These are phyloP conservation scores for Oidiodendron maius DNA, from an alignment of 495 filamentous ascomycete genomes.

Conservation along the genomic window DNA sequence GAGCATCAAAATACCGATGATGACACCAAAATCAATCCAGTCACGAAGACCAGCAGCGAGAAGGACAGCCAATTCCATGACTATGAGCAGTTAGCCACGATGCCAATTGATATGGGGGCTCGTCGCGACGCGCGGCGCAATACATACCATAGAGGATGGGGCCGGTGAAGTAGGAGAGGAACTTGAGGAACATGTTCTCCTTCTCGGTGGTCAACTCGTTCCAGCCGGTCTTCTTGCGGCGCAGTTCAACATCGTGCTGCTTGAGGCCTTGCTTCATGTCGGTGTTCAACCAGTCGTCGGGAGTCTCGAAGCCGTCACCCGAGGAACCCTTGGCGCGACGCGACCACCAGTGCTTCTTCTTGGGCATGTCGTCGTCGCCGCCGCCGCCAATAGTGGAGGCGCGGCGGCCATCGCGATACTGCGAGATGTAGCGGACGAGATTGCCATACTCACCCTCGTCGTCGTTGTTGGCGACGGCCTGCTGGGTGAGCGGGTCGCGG, in stretches of 20 bases:
- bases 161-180: constrained; percentile 74
- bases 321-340: background rate
- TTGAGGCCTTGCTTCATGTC: constrained; percentile 61
- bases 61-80: constrained; percentile 80
- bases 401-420: constrained; percentile 54
- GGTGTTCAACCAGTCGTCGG: constrained; percentile 68
- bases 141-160: constrained; percentile 79
- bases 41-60: constrained; percentile 74
- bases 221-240: constrained; percentile 62
- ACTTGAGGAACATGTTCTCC: constrained; percentile 70
- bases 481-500: background rate
- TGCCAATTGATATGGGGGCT: background rate
- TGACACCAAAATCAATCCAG: constrained; percentile 81
- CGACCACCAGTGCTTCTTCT: constrained; percentile 32
- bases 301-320: constrained; percentile 40
- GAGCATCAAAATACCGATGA: constrained; percentile 71
- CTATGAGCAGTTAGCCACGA: constrained; percentile 33
- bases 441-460: constrained; percentile 34
- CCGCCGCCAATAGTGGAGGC: constrained; percentile 46
- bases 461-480: constrained; percentile 3
- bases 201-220: constrained; percentile 75
- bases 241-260: constrained; percentile 51
- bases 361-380: constrained; percentile 30
- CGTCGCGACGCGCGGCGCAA: background rate
- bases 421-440: constrained; percentile 61